Base-by-base conservation (phyloP, 2,329 filamentous ascomycete genomes). In the Basipetospora chlamydospora region DNA sequence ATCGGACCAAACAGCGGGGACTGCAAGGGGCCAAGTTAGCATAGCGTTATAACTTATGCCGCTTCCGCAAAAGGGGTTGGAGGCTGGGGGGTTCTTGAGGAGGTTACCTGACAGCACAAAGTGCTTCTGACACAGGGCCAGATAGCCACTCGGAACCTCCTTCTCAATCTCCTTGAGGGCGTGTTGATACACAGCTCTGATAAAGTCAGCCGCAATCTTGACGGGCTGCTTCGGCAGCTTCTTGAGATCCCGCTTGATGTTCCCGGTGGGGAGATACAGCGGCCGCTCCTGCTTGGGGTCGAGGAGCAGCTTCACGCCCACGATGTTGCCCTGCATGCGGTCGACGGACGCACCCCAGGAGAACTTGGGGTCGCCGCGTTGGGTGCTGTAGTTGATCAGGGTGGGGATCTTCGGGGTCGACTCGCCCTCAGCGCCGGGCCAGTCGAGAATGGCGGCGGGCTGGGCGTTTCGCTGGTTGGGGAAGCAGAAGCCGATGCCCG, bases 71-170 rank as follows among this genome's bases (percentile, higher is more conserved):
- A 10, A 26, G 4, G 8, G 25, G 25, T n/a, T n/a, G n/a, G n/a
- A n/a, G n/a, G n/a, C n/a, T n/a, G n/a, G n/a, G n/a, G n/a, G n/a
- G 8, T 5, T 4, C 25, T 26, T 26, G n/a, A n/a, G n/a, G 11
- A 6, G 31, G 33, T 22, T 28, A 43, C 43, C 43, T 26, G 43
- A 42, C 10, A 45, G 21, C 20, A 46, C 42, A 22, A 54, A 49
- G 38, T 48, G 57, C 26, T 55, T 57, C 26, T 59, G 44, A 18
- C 57, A 49, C 28, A 53, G 48, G 11, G 56, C 51, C 20, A 54
- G 54, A 30, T 58, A 55, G 16, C 50, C 49, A 35, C 39, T 32
- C 3, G 43, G 36, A 6, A 46, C 38, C 3, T 30, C 38, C 1
- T 41, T 59, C 55, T 17, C 42, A 46, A 35, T 45, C 49, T 31